Evolutionary conservation across 108 stramenopile species (phyloP).

Genomic region (Cyclotella atomus): DNA sequence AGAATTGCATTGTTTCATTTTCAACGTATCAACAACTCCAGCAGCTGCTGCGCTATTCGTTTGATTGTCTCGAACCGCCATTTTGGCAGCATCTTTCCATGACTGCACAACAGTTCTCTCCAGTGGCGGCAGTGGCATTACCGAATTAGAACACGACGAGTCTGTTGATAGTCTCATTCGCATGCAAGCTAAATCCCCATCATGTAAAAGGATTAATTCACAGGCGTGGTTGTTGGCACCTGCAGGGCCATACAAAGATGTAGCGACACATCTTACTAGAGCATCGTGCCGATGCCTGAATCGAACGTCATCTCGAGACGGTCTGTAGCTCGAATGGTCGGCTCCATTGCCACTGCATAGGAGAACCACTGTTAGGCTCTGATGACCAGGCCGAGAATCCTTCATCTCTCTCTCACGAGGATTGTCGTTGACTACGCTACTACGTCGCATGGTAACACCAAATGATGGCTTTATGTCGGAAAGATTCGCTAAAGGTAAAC

Average conservation of each 20-base stretch:
- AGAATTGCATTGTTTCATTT: background rate
- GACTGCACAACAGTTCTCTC: conserved; percentile 63
- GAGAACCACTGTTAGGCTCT: conserved; percentile 51
- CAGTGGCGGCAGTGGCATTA: conserved; percentile 14
- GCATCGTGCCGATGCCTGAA: conserved; percentile 82
- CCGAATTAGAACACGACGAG: background rate
- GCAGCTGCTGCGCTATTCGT: too few species aligned
- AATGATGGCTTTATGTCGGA: too few species aligned
- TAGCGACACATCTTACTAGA: conserved; percentile 67
- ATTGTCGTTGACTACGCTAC: too few species aligned
- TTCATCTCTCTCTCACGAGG: too few species aligned
- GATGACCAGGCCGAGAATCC: too few species aligned
- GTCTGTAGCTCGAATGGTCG: conserved; percentile 63
- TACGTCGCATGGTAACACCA: too few species aligned
- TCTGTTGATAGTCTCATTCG: conserved; percentile 21
- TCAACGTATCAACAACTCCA: background rate
- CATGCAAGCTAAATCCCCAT: conserved; percentile 59
- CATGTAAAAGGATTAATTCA: conserved; percentile 68
- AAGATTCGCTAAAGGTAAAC: too few species aligned
- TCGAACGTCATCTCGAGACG: conserved; percentile 72
- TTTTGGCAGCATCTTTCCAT: conserved; percentile 65
- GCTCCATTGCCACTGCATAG: conserved; percentile 67
- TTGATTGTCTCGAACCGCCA: conserved; percentile 16
- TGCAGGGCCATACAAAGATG: conserved; percentile 69
- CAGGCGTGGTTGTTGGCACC: conserved; percentile 1